phyloP scores from a whole-genome alignment of 352 stramenopile genomes.

The Globisporangium solare region DNA sequence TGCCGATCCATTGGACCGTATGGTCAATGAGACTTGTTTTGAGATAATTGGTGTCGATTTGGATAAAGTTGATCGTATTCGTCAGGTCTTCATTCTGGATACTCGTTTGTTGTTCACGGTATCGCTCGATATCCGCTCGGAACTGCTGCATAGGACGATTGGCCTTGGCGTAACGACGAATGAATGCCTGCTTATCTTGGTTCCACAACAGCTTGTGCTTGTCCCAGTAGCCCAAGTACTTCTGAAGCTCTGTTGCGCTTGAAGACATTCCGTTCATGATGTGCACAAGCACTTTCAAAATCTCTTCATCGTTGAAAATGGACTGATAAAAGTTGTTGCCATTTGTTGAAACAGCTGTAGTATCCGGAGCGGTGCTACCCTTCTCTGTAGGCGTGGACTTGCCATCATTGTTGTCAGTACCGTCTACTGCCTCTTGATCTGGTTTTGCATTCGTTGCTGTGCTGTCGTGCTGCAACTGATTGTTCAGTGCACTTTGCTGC shows the following conservation, averaged over 20 bases:
- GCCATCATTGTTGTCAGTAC: conserved; percentile 1
- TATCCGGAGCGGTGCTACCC: background rate
- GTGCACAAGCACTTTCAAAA: conserved; percentile 92
- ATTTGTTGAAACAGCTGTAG: background rate
- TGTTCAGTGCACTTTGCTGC: conserved; percentile 10
- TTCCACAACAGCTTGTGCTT: conserved; percentile 94
- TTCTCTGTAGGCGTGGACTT: conserved; percentile 3
- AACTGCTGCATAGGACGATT: conserved; percentile 92
- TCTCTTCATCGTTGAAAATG: conserved; percentile 96
- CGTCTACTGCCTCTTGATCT: background rate
- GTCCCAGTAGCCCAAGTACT: conserved; percentile 94
- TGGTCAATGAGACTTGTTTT: conserved; percentile 90
- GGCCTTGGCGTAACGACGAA: conserved; percentile 93
- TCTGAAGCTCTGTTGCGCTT: conserved; percentile 91
- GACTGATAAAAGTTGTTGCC: conserved; percentile 88
- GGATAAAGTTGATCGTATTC: conserved; percentile 94
- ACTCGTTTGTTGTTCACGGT: conserved; percentile 87
- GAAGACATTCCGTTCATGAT: conserved; percentile 97
- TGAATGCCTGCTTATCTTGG: conserved; percentile 94
- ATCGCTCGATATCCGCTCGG: conserved; percentile 89
- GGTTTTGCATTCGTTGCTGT: background rate
- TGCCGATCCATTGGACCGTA: conserved; percentile 92
- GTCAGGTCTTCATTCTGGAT: conserved; percentile 91
- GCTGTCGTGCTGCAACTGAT: conserved; percentile 18
- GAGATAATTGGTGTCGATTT: conserved; percentile 92